These are phyloP conservation scores for Kazachstania psychrophila DNA, from an alignment of 805 yeast genomes.

Conservation along the genomic window DNA sequence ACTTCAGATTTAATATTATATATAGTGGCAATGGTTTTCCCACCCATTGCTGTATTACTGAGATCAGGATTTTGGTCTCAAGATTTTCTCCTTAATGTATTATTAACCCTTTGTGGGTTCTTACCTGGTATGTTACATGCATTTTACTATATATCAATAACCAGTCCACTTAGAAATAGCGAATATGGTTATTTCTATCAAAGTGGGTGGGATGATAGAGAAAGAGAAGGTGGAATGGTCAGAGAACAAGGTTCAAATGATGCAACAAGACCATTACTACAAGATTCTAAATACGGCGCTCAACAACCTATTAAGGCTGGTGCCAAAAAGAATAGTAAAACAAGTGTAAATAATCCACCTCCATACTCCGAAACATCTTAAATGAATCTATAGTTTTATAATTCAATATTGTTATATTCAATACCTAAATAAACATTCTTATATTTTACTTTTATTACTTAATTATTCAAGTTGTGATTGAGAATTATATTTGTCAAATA, in stretches of 20 bases:
- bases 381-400: no score
- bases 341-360: neutral
- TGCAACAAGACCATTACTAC: conserved; percentile 1
- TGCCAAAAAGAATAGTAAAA: conserved; percentile 1
- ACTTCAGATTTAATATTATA: conserved; percentile 48
- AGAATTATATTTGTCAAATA: conserved; percentile 17
- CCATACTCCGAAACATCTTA: neutral
- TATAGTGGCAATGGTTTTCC: conserved; percentile 52
- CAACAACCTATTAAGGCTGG: no score
- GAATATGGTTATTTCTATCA: conserved; percentile 24
- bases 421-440: neutral
- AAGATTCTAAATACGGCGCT: neutral
- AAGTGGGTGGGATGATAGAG: conserved; percentile 28
- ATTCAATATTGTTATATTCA: no score
- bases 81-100: conserved; percentile 49
- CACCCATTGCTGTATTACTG: conserved; percentile 65
- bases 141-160: conserved; percentile 37
- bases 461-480: conserved; percentile 12
- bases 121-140: conserved; percentile 69
- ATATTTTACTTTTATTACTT: conserved; percentile 1
- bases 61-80: conserved; percentile 52
- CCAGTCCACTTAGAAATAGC: conserved; percentile 24
- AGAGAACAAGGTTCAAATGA: neutral
- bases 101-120: conserved; percentile 64
- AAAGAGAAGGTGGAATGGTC: conserved; percentile 10